Evolutionary conservation across 192 early-diverging fungal species (phyloP), one percentile per base, ranked within the genome.

Genomic region (Chytriomyces sp.): DNA sequence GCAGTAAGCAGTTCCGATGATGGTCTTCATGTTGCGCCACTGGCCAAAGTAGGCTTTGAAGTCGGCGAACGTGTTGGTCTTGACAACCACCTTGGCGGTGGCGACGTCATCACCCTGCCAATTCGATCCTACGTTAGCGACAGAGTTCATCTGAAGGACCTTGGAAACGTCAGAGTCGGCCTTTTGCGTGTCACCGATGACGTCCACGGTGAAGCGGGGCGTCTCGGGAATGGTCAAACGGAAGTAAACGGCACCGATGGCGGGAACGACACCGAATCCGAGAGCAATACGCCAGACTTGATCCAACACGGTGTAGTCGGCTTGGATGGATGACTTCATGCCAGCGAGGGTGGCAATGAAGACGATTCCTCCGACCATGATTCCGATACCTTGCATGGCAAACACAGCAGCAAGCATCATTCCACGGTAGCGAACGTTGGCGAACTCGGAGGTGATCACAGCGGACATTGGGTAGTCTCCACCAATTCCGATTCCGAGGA

Each of bases 401-500:
- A 96, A 98, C 39, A 96, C 96, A 66, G 82, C 80, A 59, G 84
- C 88, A 59, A 96, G 93, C 88, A 98, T 90, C 75, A 88, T 91
- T 63, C 96, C 96, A 54, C 96, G 89, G 77, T 89, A 86, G 38
- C 88, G 80, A 60, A 89, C 82, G 53, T 89, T 83, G 40, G 94
- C 89, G 74, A 92, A 98, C 85, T 98, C 96, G 53, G 93, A 91
- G 34, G 94, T 93, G 60, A 98, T 96, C 41, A 93, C 91, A 31
- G 94, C 93, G 8, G 94, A 96, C 58, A 98, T 83, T 22, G 96
- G 96, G 77, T 98, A 98, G 80, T 98, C 94, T 64, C 93, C 93
- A 70, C 96, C 96, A 70, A 96, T 89, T 73, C 96, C 96, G 60
- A 96, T 83, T 69, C 96, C 96, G 54, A 98, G 88, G 67, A 98